Evolutionary conservation across 495 filamentous ascomycete genomes (phyloP), one percentile per base, ranked within the genome.

Genomic region (Xanthoparmelia taractica): DNA sequence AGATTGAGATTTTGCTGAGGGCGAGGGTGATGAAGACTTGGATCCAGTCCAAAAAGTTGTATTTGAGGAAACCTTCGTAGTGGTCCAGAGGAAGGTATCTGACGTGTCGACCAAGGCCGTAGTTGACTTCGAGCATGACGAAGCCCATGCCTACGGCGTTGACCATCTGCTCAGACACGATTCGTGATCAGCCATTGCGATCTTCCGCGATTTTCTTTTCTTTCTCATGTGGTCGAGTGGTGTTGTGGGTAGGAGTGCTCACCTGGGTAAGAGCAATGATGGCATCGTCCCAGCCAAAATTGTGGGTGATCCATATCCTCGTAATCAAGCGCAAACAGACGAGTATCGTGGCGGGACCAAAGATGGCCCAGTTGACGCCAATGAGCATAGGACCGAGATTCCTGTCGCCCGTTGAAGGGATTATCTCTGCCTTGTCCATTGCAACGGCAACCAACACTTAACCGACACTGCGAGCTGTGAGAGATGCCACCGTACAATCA

Each of bases 1-100:
- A 76, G 52, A 72, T 84, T 33, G 82, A 83, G 58, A 75, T 76
- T 54, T 82, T 81, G 69, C 75, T 76, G 41, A 77, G 74, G 11
- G 74, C 78, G 57, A 75, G 69, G 13, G 62, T 70, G 57, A 77
- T 61, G 57, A 70, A 69, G 25, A 64, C 61, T 52, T 69, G 67
- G 34, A 23, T 36, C 67, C 67, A 69, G 58, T 69, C 67, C 1
- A 66, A 54, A 54, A 61, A 69, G 29, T 69, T 64, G 58, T 66
- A 69, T 52, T 69, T 66, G 52, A 66, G 67, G 58, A 66, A 66
- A 27, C 54, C 61, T 13, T 52, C 56, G 27, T 58, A 62, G 18
- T 66, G 57, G 17, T 62, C 61, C 4, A 23, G 5, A 10, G 66
- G 38, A 1, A 66, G 56, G 25, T 66, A 69, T 4, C 64, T 34